phyloP scores from a whole-genome alignment of 148 eudicot species.

The Heliosperma pusillum region DNA sequence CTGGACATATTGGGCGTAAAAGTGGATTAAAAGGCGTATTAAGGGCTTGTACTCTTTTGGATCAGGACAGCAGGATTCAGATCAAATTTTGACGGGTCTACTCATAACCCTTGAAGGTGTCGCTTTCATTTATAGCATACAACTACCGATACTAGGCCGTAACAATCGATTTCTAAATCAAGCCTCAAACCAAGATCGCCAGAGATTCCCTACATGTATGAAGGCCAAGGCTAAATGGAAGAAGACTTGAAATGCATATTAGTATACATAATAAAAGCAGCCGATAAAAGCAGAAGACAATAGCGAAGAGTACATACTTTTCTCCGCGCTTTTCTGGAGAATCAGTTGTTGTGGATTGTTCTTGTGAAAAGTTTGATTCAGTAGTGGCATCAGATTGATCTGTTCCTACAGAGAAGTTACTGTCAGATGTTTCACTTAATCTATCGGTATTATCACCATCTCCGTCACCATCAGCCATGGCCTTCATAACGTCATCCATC shows the following conservation, averaged over 20 bases:
- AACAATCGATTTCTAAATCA: too few species aligned
- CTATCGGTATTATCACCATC: slow-evolving; percentile 40
- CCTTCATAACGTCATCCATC: slow-evolving; percentile 23
- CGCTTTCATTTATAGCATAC: too few species aligned
- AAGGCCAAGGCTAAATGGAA: not conserved
- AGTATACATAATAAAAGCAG: too few species aligned
- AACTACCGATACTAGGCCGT: too few species aligned
- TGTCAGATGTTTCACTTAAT: slow-evolving; percentile 45
- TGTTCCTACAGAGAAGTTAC: slow-evolving; percentile 41
- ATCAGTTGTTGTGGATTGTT: slow-evolving; percentile 31
- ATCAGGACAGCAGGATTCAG: too few species aligned
- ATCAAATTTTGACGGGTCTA: too few species aligned
- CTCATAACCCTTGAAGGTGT: too few species aligned
- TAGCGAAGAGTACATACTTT: slow-evolving; percentile 39
- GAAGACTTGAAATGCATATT: not conserved
- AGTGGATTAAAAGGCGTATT: too few species aligned
- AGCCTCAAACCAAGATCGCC: too few species aligned
- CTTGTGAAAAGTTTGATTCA: slow-evolving; percentile 29
- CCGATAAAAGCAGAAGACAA: not conserved
- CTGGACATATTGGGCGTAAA: too few species aligned
- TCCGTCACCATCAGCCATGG: slow-evolving; percentile 13
- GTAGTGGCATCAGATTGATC: slow-evolving; percentile 43
- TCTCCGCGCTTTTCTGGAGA: slow-evolving; percentile 28
- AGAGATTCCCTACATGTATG: too few species aligned
- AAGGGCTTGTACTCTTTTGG: too few species aligned